Conservation (phyloP, 495 filamentous ascomycete genomes). For the Trichoderma gamsii region DNA sequence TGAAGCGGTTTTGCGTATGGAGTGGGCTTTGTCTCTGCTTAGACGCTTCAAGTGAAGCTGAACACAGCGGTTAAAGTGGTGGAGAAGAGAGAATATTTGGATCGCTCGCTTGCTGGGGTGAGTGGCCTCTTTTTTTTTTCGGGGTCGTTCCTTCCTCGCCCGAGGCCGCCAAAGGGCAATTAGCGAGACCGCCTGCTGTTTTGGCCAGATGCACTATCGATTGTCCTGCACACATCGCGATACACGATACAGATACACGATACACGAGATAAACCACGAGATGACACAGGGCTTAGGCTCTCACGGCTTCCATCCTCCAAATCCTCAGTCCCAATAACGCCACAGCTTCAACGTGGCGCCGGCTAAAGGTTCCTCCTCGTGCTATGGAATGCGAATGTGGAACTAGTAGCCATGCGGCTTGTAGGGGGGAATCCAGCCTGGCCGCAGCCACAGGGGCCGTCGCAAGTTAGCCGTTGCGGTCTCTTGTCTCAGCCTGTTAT, state of each 20-base stretch:
- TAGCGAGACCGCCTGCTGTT: slow-evolving; percentile 2
- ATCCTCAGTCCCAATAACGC: too few relatives aligned
- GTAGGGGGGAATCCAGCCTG: background rate
- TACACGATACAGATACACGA: background rate
- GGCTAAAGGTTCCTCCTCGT: too few relatives aligned
- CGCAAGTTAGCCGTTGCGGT: background rate
- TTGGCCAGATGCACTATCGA: background rate
- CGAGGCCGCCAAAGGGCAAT: background rate
- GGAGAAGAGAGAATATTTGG: background rate
- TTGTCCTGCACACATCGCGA: background rate
- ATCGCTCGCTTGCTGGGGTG: background rate
- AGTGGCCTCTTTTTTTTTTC: background rate
- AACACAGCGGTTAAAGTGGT: background rate
- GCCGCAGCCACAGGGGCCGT: background rate
- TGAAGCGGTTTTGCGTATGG: too few relatives aligned
- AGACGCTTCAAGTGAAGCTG: background rate
- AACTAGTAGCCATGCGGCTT: too few relatives aligned
- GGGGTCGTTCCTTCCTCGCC: background rate
- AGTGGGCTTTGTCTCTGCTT: background rate
- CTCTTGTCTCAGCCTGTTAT: slow-evolving; percentile 7
- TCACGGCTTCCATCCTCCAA: too few relatives aligned
- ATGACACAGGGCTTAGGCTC: too few relatives aligned
- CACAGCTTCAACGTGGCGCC: too few relatives aligned
- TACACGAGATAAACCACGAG: background rate
- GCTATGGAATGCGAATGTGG: too few relatives aligned